phyloP scores from a whole-genome alignment of 768 basidiomycete species.

The Trametes maxima region DNA sequence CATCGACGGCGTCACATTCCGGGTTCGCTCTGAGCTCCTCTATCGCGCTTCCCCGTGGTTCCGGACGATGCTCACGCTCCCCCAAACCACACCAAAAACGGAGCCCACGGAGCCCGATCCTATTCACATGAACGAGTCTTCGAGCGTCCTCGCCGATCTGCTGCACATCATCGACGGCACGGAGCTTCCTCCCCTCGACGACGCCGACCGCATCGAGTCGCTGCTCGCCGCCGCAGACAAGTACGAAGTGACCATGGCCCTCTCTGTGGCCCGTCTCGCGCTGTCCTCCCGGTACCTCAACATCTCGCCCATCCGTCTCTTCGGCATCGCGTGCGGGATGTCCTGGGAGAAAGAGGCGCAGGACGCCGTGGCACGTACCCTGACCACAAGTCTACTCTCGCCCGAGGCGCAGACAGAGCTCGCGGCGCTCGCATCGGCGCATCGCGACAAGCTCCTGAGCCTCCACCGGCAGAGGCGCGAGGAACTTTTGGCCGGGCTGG shows the following conservation, averaged over 20 bases:
- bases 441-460: conserved; percentile 40
- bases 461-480: conserved; percentile 47
- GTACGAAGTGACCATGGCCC: conserved; percentile 48
- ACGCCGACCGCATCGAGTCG: conserved; percentile 45
- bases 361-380: conserved; percentile 45
- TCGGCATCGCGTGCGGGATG: conserved; percentile 46
- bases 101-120: conserved; percentile 18
- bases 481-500: conserved; percentile 39
- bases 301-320: conserved; percentile 49
- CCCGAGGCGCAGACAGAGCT: conserved; percentile 37
- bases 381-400: conserved; percentile 44
- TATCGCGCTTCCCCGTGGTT: conserved; percentile 32
- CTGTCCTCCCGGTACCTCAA: conserved; percentile 46
- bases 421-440: conserved; percentile 38
- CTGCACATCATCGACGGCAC: conserved; percentile 46
- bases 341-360: conserved; percentile 50
- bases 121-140: conserved; percentile 38
- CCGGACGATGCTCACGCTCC: conserved; percentile 31
- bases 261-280: conserved; percentile 45
- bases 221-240: conserved; percentile 45
- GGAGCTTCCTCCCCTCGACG: conserved; percentile 42
- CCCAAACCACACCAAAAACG: conserved; percentile 13
- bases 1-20: conserved; percentile 25
- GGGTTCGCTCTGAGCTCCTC: conserved; percentile 29
- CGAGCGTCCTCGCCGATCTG: conserved; percentile 41